phyloP scores from a whole-genome alignment of 1,139 yeast genomes.

The Candida dubliniensis region DNA sequence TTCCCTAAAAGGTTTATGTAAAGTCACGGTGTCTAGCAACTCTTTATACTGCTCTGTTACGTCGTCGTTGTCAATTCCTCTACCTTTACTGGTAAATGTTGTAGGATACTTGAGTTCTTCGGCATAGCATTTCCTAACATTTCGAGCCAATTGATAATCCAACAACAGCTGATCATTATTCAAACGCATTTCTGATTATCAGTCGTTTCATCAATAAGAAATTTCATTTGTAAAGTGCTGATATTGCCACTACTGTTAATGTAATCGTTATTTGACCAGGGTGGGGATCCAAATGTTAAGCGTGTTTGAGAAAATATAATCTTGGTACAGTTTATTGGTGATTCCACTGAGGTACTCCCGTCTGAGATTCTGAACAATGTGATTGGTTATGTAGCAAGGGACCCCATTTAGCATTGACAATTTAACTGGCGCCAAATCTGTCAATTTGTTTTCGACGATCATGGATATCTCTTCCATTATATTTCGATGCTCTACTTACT shows the following conservation, averaged over 20 bases:
- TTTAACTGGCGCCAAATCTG: conserved; percentile 26
- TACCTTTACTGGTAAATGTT: too few species aligned
- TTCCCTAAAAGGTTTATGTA: too few species aligned
- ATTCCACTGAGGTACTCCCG: conserved; percentile 28
- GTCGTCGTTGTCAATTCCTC: too few species aligned
- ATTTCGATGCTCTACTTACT: conserved; percentile 17
- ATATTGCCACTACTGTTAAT: conserved; percentile 8
- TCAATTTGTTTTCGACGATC: conserved; percentile 27
- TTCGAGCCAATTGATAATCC: conserved; percentile 17
- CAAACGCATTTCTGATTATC: conserved; percentile 19
- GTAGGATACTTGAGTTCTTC: too few species aligned
- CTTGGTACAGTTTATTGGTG: conserved; percentile 19
- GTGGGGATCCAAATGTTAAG: conserved; percentile 30
- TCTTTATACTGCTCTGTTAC: too few species aligned
- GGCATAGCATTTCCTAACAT: conserved; percentile 11
- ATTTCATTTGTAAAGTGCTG: conserved; percentile 5
- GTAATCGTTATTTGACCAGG: conserved; percentile 21
- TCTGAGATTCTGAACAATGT: conserved; percentile 22
- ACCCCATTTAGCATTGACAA: conserved; percentile 29
- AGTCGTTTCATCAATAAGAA: conserved; percentile 14
- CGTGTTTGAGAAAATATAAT: conserved; percentile 31
- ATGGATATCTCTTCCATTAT: conserved; percentile 19
- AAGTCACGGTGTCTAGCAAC: too few species aligned
- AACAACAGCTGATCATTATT: conserved; percentile 17
- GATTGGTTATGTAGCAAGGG: conserved; percentile 28